phyloP scores from a whole-genome alignment of 306 rosid species.

The Morella rubra region DNA sequence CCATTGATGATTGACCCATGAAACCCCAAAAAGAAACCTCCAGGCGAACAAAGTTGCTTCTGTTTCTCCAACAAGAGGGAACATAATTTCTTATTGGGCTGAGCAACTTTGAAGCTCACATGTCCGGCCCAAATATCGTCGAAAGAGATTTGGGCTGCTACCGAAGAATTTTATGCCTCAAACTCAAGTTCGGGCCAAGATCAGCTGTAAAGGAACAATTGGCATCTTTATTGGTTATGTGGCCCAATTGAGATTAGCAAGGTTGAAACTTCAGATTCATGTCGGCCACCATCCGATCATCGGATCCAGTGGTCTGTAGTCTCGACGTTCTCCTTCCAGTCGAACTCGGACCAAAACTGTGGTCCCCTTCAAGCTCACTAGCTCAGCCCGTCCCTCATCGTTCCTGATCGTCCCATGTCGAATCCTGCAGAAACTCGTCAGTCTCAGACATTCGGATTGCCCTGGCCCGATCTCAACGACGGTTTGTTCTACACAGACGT shows the following conservation, averaged over 20 bases:
- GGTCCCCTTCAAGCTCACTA: no score
- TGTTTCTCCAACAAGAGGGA: no score
- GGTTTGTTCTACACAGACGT: conserved; percentile 78
- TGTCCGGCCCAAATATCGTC: neutral
- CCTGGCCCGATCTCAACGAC: conserved; percentile 86
- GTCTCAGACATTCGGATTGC: conserved; percentile 37
- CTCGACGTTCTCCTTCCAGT: neutral
- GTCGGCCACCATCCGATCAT: neutral
- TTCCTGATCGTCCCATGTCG: neutral
- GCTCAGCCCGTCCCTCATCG: neutral
- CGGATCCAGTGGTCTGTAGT: neutral
- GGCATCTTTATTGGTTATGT: no score
- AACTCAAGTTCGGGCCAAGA: neutral
- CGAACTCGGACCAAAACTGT: neutral
- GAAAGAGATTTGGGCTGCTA: no score
- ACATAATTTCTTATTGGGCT: neutral
- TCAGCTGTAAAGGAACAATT: neutral
- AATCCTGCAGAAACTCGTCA: conserved; percentile 10
- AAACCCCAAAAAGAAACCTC: no score
- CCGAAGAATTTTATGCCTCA: neutral
- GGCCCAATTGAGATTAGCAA: no score
- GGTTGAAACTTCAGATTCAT: no score
- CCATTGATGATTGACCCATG: no score
- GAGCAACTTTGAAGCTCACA: neutral
- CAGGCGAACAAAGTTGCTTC: no score